Conservation (phyloP, 331 rosid genomes). For the Dryas integrifolia region DNA sequence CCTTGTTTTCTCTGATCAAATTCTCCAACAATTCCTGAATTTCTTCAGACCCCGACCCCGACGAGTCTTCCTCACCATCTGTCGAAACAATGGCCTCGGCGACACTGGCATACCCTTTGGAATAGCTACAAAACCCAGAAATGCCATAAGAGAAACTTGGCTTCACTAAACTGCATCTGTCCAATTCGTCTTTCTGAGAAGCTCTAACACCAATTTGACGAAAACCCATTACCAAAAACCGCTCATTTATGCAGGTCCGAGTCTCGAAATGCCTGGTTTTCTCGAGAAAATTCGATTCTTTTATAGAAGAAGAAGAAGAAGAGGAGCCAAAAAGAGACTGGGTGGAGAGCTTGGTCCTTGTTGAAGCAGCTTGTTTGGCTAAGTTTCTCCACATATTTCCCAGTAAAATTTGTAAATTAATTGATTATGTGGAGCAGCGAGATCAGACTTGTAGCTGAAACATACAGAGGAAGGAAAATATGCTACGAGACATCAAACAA, state of each 20-base stretch:
- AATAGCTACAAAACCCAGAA: slow-evolving; percentile 18
- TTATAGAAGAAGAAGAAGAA: slow-evolving; percentile 27
- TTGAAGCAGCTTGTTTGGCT: slow-evolving; percentile 48
- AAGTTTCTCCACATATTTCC: slow-evolving; percentile 62
- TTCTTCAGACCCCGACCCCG: slow-evolving; percentile 58
- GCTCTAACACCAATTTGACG: slow-evolving; percentile 18
- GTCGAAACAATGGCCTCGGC: slow-evolving; percentile 72
- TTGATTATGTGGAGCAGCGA: not conserved
- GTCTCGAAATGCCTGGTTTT: slow-evolving; percentile 21
- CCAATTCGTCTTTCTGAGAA: slow-evolving; percentile 23
- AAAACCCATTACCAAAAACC: slow-evolving; percentile 18
- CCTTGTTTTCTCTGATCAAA: slow-evolving; percentile 33
- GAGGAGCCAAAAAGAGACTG: not conserved
- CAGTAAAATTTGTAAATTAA: not conserved
- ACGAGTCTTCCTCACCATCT: slow-evolving; percentile 60
- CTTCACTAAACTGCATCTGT: slow-evolving; percentile 34
- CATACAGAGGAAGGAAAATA: not conserved
- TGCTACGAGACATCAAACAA: slow-evolving; percentile 14
- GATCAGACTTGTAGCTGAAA: slow-evolving; percentile 16
- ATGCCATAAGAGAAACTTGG: slow-evolving; percentile 22
- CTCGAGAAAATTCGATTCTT: slow-evolving; percentile 27
- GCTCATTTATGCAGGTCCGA: slow-evolving; percentile 9
- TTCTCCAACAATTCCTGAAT: slow-evolving; percentile 46
- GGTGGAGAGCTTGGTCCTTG: slow-evolving; percentile 26
- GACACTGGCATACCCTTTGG: slow-evolving; percentile 50